Conservation (phyloP, 2,329 filamentous ascomycete genomes). For the Escovopsis sp. region DNA sequence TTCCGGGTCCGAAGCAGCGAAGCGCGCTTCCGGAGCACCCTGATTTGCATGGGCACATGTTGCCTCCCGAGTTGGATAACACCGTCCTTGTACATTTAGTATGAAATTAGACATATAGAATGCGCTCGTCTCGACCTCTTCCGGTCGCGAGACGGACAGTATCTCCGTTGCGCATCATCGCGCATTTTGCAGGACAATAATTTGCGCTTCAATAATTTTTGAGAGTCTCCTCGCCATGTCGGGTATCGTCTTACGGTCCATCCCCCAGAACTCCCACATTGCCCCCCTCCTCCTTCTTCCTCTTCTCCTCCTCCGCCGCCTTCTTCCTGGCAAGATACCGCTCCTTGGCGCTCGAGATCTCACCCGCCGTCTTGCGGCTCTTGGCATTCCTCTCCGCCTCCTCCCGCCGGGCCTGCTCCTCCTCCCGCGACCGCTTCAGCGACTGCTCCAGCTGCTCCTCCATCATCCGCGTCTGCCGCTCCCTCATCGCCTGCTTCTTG, state of each 20-base stretch:
- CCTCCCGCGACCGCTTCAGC: constrained; percentile 56
- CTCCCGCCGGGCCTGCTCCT: constrained; percentile 48
- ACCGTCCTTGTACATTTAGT: too few relatives aligned
- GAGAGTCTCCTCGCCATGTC: not conserved
- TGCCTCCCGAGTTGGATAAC: too few relatives aligned
- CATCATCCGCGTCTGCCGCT: constrained; percentile 65
- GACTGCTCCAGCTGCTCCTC: constrained; percentile 62
- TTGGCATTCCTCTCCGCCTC: constrained; percentile 53
- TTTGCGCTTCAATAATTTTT: too few relatives aligned
- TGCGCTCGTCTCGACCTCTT: too few relatives aligned
- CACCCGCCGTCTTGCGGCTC: constrained; percentile 61
- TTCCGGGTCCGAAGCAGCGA: too few relatives aligned
- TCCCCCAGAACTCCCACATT: constrained; percentile 6
- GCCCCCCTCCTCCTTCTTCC: constrained; percentile 18
- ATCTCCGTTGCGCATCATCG: too few relatives aligned
- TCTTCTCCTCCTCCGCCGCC: constrained; percentile 56
- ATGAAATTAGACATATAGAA: too few relatives aligned
- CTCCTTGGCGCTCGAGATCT: constrained; percentile 66
- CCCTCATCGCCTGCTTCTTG: constrained; percentile 52
- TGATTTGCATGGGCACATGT: too few relatives aligned
- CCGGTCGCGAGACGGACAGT: too few relatives aligned
- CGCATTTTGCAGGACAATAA: too few relatives aligned
- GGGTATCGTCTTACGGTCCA: constrained; percentile 16
- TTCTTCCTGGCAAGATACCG: constrained; percentile 64
- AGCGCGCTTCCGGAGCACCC: too few relatives aligned